Evolutionary conservation across 2,329 filamentous ascomycete genomes (phyloP).

Genomic region (Cladosporium halotolerans): DNA sequence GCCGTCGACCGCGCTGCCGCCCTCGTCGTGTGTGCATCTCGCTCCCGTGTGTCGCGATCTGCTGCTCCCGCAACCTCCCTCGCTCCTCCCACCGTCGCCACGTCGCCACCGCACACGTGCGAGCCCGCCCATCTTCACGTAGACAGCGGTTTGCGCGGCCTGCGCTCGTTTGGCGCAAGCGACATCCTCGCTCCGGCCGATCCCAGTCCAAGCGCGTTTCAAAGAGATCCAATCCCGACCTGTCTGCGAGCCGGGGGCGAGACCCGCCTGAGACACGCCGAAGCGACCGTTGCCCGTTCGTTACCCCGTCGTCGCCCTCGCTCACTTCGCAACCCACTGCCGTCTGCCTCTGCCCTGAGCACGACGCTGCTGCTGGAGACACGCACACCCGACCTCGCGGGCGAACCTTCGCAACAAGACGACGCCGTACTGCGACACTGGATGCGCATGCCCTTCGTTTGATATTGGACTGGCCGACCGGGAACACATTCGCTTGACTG

Average conservation of each 20-base stretch:
- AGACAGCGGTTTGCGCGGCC: not conserved
- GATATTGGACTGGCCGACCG: constrained; percentile 3
- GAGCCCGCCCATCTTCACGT: not conserved
- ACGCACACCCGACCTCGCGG: not conserved
- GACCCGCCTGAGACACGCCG: constrained; percentile 10
- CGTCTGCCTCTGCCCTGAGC: not conserved
- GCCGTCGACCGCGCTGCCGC: not conserved
- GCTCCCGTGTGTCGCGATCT: not conserved
- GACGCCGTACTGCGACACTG: constrained; percentile 6
- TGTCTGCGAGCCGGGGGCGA: constrained; percentile 5
- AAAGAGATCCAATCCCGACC: constrained; percentile 9
- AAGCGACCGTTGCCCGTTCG: constrained; percentile 7
- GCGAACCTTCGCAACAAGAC: not conserved
- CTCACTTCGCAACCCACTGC: not conserved
- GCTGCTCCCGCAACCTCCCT: not conserved
- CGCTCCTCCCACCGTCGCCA: not conserved
- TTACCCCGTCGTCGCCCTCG: not conserved
- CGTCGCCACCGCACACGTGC: no score
- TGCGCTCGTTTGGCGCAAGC: constrained; percentile 2
- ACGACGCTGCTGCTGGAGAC: constrained; percentile 1
- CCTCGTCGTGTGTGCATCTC: not conserved
- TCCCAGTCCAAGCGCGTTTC: constrained; percentile 11
- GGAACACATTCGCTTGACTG: constrained; percentile 5
- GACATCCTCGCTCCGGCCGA: constrained; percentile 3
- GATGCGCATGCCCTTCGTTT: constrained; percentile 11